Evolutionary conservation across 495 filamentous ascomycete genomes (phyloP), one percentile per base, ranked within the genome.

Genomic region (Geoglossum glabrum): DNA sequence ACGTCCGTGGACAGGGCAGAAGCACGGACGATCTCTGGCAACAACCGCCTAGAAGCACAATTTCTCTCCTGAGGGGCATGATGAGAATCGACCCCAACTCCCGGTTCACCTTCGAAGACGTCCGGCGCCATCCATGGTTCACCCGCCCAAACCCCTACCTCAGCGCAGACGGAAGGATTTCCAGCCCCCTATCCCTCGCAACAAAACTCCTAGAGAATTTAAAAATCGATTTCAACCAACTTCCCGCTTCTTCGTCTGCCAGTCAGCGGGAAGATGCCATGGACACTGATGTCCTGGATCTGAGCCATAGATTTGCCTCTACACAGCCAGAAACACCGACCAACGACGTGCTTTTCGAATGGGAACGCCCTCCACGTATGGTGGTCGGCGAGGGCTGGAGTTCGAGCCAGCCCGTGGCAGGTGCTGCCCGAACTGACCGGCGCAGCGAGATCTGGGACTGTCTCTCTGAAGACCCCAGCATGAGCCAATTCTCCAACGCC

Each of bases 91-190:
- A 93, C 43, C 74, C 86, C 3, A 69, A 63, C 19, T 76, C 74
- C 43, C 82, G 92, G n/a, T 96, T 94, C 69, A 84, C 82, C 3
- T 80, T 97, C 59, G 79, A 85, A 54, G 87, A 92, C 60, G 85
- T 99, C 57, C 83, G 88, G 46, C 79, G 84, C 55, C 93, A 99
- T 69, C 92, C 89, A 33, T 99, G 92, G 92, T 96, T 87, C 64
- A 95, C 87, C 1, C 79, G 87, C 54, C 76, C 72, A 34, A 97
- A 97, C 65, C 79, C 76, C 38, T 82, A 84, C 64, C 76, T 97
- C 6, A 79, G 77, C 0, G 60, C 74, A 0, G 80, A 90, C 52
- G 90, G 90, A 63, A 79, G 76, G 59, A 76, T 89, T n/a, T 75
- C 77, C 23, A 87, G 96, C 61, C 83, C 85, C 0, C 71, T 97